phyloP scores from a whole-genome alignment of 345 rosid species.

The thale cress (Arabidopsis thaliana) region TAIR10.1 NC_003076.8:21111501-21112000 shows the following conservation, averaged over 20 bases:
- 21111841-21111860: constrained; percentile 52
- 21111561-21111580: not conserved
- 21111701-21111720: constrained; percentile 23
- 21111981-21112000: constrained; percentile 23
- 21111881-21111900: constrained; percentile 79
- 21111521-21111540: not conserved
- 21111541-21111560: not conserved
- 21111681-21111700: constrained; percentile 29
- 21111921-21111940: constrained; percentile 77
- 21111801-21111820: constrained; percentile 27
- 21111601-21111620: constrained; percentile 31
- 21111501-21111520: not conserved
- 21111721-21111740: constrained; percentile 23
- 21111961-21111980: not conserved
- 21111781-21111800: constrained; percentile 25
- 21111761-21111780: constrained; percentile 20
- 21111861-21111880: constrained; percentile 82
- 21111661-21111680: constrained; percentile 25
- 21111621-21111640: constrained; percentile 27
- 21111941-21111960: not conserved
- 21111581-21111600: not conserved
- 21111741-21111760: constrained; percentile 23
- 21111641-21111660: constrained; percentile 21
- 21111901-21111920: constrained; percentile 87
- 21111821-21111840: constrained; percentile 81